These are phyloP conservation scores for Neofusicoccum cordaticola DNA, from an alignment of 2,329 filamentous ascomycete genomes.

Conservation along the genomic window DNA sequence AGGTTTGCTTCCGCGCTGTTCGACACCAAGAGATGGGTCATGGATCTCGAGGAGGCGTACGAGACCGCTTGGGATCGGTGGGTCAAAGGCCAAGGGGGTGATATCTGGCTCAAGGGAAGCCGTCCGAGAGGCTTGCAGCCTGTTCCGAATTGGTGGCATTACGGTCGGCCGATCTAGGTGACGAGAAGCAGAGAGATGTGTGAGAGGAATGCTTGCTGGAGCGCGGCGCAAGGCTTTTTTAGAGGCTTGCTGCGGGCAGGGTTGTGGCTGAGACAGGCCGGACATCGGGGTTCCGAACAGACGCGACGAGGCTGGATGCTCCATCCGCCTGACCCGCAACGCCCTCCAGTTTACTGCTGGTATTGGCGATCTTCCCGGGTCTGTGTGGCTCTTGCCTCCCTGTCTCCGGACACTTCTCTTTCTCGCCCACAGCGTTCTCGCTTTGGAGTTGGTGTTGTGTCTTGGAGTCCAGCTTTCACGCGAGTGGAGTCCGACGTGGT, in stretches of 20 bases:
- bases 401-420: background rate
- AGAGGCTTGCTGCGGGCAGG: background rate
- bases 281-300: background rate
- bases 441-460: background rate
- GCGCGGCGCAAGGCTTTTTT: background rate
- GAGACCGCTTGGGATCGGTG: conserved; percentile 84
- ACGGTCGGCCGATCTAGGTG: background rate
- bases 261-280: background rate
- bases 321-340: background rate
- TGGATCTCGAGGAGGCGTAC: conserved; percentile 84
- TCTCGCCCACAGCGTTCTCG: background rate
- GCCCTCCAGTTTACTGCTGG: background rate
- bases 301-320: background rate
- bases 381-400: background rate
- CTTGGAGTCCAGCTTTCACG: background rate
- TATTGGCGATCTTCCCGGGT: background rate
- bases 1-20: conserved; percentile 88
- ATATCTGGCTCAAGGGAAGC: conserved; percentile 69
- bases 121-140: background rate
- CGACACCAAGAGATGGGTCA: conserved; percentile 86
- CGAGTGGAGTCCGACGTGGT: background rate
- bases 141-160: conserved; percentile 7
- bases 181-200: background rate
- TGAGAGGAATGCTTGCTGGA: background rate
- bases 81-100: conserved; percentile 82